These are phyloP conservation scores for Leucaena leucocephala DNA, from an alignment of 306 rosid species.

Conservation along the genomic window DNA sequence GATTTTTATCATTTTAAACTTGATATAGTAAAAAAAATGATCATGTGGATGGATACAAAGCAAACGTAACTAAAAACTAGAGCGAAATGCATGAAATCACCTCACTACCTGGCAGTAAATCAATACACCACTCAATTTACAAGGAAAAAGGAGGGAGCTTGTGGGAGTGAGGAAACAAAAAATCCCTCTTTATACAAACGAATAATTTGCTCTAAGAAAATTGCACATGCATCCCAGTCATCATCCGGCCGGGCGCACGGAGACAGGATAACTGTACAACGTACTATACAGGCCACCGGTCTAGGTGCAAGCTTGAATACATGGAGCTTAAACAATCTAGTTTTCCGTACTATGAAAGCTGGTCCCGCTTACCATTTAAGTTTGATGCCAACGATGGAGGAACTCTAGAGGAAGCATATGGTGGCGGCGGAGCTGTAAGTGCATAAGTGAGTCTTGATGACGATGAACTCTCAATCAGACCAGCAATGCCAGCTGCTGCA, in stretches of 20 bases:
- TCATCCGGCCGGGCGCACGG: constrained; percentile 39
- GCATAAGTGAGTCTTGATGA: constrained; percentile 86
- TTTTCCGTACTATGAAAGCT: constrained; percentile 43
- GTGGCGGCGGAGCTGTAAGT: constrained; percentile 83
- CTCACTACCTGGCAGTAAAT: constrained; percentile 39
- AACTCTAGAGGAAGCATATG: constrained; percentile 57
- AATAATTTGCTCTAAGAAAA: constrained; percentile 38
- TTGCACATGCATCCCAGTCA: constrained; percentile 46
- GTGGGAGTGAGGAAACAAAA: not conserved
- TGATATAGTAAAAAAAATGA: not conserved
- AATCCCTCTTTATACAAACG: constrained; percentile 46
- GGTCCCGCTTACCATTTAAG: constrained; percentile 60
- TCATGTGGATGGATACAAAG: not conserved
- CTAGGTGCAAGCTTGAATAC: constrained; percentile 36
- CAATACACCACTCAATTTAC: constrained; percentile 57
- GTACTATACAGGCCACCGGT: constrained; percentile 64
- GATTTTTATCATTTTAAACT: not conserved
- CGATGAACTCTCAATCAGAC: constrained; percentile 88
- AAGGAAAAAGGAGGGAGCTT: constrained; percentile 21
- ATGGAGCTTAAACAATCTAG: constrained; percentile 30
- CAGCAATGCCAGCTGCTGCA: constrained; percentile 98
- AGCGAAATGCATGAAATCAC: constrained; percentile 43
- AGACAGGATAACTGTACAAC: constrained; percentile 67
- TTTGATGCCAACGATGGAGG: constrained; percentile 53
- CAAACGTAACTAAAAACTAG: constrained; percentile 7